Percentiles rank a stretch among this genome's conserved stretches.
These are phyloP conservation scores for Hemileccinum rubropunctum DNA, from an alignment of 768 basidiomycete genomes.

Conservation along the genomic window DNA sequence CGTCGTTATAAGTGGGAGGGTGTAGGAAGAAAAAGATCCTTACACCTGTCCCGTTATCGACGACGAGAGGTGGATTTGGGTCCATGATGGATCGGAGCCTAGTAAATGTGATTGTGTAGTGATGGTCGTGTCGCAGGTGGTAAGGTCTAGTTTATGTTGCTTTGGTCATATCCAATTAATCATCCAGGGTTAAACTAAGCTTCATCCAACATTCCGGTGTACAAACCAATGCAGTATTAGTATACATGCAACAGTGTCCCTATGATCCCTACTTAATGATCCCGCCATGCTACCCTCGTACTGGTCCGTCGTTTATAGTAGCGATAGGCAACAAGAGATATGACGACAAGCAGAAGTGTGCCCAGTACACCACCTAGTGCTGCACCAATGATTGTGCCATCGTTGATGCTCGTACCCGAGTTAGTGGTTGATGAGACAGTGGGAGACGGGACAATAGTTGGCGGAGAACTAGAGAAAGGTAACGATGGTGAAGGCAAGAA, in stretches of 20 bases:
- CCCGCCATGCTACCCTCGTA: neutral
- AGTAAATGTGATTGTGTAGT: neutral
- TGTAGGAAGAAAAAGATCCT: conserved; percentile 24
- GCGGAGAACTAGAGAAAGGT: conserved; percentile 24
- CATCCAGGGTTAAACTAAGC: too few relatives aligned
- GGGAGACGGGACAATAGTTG: conserved; percentile 4
- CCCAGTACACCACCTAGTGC: conserved; percentile 14
- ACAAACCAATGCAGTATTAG: too few relatives aligned
- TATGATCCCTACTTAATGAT: neutral
- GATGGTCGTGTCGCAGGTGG: neutral
- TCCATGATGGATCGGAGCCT: conserved; percentile 24
- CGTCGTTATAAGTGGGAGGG: neutral
- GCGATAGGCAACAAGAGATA: conserved; percentile 6
- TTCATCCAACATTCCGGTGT: too few relatives aligned
- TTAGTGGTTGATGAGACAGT: conserved; percentile 6
- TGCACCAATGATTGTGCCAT: conserved; percentile 14
- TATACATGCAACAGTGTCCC: neutral
- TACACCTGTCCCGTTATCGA: conserved; percentile 89
- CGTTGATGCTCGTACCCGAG: neutral
- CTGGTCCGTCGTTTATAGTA: conserved; percentile 1
- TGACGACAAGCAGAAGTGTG: conserved; percentile 9
- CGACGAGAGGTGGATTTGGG: conserved; percentile 56
- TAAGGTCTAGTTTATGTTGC: too few relatives aligned
- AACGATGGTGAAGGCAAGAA: conserved; percentile 25
- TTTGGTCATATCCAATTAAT: too few relatives aligned